phyloP scores from a whole-genome alignment of 257 asterid genomes.

The Nyctanthes arbortristis region DNA sequence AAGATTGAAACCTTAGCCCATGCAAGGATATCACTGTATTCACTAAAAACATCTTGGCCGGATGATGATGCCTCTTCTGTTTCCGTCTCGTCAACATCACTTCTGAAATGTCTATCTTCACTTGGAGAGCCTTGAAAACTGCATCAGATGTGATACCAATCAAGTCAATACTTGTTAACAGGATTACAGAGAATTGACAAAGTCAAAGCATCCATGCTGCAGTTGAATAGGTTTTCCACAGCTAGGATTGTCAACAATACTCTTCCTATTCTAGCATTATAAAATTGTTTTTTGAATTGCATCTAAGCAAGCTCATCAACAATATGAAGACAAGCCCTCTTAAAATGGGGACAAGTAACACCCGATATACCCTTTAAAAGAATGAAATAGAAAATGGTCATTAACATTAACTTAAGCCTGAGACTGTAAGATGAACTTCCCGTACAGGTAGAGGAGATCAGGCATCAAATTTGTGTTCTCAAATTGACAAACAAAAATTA shows the following conservation, averaged over 20 bases:
- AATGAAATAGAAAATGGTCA: neutral
- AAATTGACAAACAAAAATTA: slow-evolving; percentile 1
- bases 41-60: slow-evolving; percentile 78
- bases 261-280: neutral
- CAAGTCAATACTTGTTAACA: neutral
- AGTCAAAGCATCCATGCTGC: slow-evolving; percentile 4
- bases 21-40: slow-evolving; percentile 77
- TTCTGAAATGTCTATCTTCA: slow-evolving; percentile 73
- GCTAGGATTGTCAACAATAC: neutral
- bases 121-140: slow-evolving; percentile 84
- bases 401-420: neutral
- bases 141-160: slow-evolving; percentile 21
- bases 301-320: slow-evolving; percentile 3
- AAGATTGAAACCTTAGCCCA: slow-evolving; percentile 84
- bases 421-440: neutral
- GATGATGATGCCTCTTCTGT: slow-evolving; percentile 87
- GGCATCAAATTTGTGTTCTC: slow-evolving; percentile 2
- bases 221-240: neutral
- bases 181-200: slow-evolving; percentile 19
- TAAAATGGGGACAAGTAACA: slow-evolving; percentile 2
- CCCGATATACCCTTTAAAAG: slow-evolving; percentile 8
- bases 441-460: slow-evolving; percentile 13
- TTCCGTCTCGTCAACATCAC: slow-evolving; percentile 70
- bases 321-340: slow-evolving; percentile 3
- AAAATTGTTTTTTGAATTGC: slow-evolving; percentile 7